These are phyloP conservation scores for Pachysandra terminalis DNA, from an alignment of 164 flowering plant genomes.

Conservation along the genomic window DNA sequence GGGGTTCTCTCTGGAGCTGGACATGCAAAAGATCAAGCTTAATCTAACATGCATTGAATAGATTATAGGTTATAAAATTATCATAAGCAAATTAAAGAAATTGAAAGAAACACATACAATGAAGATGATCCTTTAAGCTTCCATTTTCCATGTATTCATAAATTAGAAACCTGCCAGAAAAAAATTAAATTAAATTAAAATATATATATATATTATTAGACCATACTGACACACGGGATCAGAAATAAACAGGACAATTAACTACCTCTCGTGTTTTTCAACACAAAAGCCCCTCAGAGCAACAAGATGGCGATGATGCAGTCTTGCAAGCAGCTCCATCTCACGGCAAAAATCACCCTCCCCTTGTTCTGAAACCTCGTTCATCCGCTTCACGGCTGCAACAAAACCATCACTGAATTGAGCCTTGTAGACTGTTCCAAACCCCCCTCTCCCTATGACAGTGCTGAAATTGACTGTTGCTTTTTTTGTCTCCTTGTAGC, in stretches of 20 bases:
- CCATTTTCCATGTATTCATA: constrained; percentile 97
- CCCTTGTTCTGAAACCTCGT: constrained; percentile 71
- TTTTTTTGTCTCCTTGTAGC: constrained; percentile 78
- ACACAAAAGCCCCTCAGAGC: constrained; percentile 82
- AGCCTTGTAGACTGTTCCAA: constrained; percentile 89
- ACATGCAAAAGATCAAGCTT: constrained; percentile 13
- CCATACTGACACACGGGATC: background rate
- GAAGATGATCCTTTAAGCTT: constrained; percentile 91
- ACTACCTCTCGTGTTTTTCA: constrained; percentile 69
- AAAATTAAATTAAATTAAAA: no score
- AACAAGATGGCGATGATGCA: constrained; percentile 98
- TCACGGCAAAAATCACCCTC: constrained; percentile 90
- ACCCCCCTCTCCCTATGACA: constrained; percentile 85
- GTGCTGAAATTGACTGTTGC: constrained; percentile 80
- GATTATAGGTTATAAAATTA: background rate
- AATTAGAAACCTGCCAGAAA: constrained; percentile 73
- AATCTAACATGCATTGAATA: background rate
- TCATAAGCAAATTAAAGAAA: constrained; percentile 2
- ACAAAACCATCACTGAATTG: constrained; percentile 71
- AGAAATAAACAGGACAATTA: constrained; percentile 4
- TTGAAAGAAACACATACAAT: constrained; percentile 42
- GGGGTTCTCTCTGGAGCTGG: constrained; percentile 68
- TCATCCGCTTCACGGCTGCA: constrained; percentile 81
- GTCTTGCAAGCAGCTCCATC: constrained; percentile 87
- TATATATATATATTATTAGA: no score